Percentiles rank a stretch among this genome's conserved stretches.
These are phyloP conservation scores for Mycena vitilis DNA, from an alignment of 768 basidiomycete species.

Conservation along the genomic window DNA sequence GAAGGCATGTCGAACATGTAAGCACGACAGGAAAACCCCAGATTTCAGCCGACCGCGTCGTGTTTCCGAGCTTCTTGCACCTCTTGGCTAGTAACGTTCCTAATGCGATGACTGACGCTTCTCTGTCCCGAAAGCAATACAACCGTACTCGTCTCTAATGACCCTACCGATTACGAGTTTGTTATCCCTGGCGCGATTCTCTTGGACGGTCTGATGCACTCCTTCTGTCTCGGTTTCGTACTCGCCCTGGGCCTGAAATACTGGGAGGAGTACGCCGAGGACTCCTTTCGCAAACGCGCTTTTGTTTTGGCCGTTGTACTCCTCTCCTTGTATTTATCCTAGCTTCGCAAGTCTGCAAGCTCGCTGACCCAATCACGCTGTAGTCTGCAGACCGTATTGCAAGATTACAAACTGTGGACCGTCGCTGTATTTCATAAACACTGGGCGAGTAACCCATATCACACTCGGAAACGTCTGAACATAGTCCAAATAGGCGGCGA, in stretches of 20 bases:
- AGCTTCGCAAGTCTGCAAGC: neutral
- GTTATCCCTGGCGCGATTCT: constrained; percentile 55
- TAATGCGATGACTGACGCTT: neutral
- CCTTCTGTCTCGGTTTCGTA: constrained; percentile 59
- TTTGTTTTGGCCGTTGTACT: constrained; percentile 55
- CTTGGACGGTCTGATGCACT: constrained; percentile 58
- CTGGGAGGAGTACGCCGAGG: constrained; percentile 55
- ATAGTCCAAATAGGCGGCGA: constrained; percentile 47
- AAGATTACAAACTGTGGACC: constrained; percentile 57
- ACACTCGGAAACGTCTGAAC: neutral
- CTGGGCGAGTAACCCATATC: constrained; percentile 47
- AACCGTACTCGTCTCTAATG: constrained; percentile 17
- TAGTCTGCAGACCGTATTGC: constrained; percentile 53
- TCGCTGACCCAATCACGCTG: constrained; percentile 1
- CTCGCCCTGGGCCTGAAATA: constrained; percentile 55
- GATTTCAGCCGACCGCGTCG: neutral
- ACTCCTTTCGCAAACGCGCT: constrained; percentile 53
- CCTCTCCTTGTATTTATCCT: constrained; percentile 53
- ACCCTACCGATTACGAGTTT: constrained; percentile 45
- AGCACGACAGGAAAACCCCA: constrained; percentile 9
- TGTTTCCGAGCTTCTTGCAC: neutral
- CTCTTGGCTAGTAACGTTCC: too few species aligned
- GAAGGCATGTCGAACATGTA: constrained; percentile 22
- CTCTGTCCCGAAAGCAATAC: neutral
- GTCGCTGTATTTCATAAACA: constrained; percentile 44